phyloP scores from a whole-genome alignment of 768 basidiomycete species.

The Termitomyces sp. region DNA sequence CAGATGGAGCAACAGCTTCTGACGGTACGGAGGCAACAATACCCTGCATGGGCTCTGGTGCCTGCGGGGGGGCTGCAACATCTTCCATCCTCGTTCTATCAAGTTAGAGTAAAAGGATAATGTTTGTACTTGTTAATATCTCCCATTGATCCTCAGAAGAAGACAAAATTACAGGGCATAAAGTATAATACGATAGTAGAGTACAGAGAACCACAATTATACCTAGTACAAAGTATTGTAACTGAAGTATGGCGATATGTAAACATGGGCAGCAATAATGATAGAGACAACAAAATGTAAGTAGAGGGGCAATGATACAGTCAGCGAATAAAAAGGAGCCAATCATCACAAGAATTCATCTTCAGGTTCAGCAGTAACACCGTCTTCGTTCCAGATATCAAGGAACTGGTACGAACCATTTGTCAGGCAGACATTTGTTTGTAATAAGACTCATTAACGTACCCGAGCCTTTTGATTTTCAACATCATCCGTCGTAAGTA shows the following conservation, averaged over 20 bases:
- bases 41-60: conserved; percentile 26
- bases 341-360: conserved; percentile 34
- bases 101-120: background rate
- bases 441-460: conserved; percentile 17
- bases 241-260: background rate
- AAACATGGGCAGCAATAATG: background rate
- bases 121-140: conserved; percentile 12
- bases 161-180: too few species aligned
- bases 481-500: conserved; percentile 59
- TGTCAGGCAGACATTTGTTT: background rate
- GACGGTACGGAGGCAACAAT: conserved; percentile 14
- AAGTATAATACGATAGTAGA: background rate
- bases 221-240: conserved; percentile 2
- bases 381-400: conserved; percentile 80
- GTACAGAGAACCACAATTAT: conserved; percentile 7
- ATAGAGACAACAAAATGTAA: background rate
- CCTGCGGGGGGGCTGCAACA: conserved; percentile 17
- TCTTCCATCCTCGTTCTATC: conserved; percentile 21
- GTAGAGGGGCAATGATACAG: too few species aligned
- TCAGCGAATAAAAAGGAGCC: background rate
- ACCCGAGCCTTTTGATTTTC: conserved; percentile 60
- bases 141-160: background rate
- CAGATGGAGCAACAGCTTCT: conserved; percentile 14
- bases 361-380: conserved; percentile 59
- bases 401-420: conserved; percentile 45